Evolutionary conservation across 2,329 filamentous ascomycete species (phyloP), one percentile per base, ranked within the genome.

Genomic region (Alternaria postmessia): DNA sequence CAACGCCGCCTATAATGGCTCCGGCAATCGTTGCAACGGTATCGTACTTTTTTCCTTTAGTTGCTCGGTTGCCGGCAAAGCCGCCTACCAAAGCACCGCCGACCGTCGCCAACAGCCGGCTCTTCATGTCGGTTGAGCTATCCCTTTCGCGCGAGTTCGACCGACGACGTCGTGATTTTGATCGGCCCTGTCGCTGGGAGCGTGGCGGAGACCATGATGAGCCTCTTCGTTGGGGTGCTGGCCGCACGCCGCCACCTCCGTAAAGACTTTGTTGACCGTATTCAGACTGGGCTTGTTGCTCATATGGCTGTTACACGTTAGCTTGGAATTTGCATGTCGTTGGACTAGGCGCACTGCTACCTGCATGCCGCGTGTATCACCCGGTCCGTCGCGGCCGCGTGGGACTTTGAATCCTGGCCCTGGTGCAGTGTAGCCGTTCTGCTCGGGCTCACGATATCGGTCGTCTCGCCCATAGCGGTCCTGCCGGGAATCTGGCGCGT

Each of bases 51-150:
- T 69, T 71, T 32, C 71, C 65, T 51, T 72, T 70, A 46, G 68
- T 65, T 2, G 49, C 46, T 38, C 64, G 65, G 7, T 62, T 72
- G 24, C 73, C 76, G 3, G 74, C 57, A 6, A 78, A 42, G 0
- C 77, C 77, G 18, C 77, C 77, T 2, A 73, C 71, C 18, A 79
- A 51, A 11, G 75, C 76, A 3, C 77, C 77, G 30, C 75, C 66
- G 1, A 78, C 60, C 0, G 70, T 71, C 3, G 70, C 73, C 8
- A 68, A 59, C 11, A 72, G 60, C 12, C 71, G 70, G 28, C 71
- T 59, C 16, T 72, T 66, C 38, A 52, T 61, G 46, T 70, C 66
- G 11, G 62, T 61, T 6, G 74, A 72, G 12, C 53, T 62, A 5
- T 71, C 71, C 7, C 59, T 67, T 4, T 74, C 74, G 22, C 61